Base-by-base conservation (phyloP, 345 rosid genomes). In the Viola odorata region DNA sequence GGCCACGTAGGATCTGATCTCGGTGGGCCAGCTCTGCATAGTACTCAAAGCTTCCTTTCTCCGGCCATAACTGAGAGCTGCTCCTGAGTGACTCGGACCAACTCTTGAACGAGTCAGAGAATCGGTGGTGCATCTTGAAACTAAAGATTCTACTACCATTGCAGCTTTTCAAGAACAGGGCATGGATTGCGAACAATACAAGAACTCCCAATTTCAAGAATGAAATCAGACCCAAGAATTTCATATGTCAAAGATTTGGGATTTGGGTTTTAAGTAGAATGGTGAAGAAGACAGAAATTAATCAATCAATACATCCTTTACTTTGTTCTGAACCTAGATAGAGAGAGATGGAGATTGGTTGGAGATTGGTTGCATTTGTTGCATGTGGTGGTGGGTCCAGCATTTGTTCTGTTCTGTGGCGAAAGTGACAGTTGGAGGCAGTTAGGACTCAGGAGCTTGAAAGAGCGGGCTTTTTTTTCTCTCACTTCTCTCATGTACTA, bases 61-160 rank as follows among this genome's bases (percentile, higher is more conserved):
- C 63, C 0, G 95, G 95, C 77, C 86, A 86, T 41, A 73, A 9
- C 50, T 10, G 10, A 4, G 50, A 23, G 32, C 32, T 23, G 32
- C 32, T 61, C 8, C 16, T 74, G 5, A 78, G 56, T 45, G 75
- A 65, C 40, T 60, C 41, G 37, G 87, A 77, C 89, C 84, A 80
- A 56, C 77, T 74, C 80, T 82, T 81, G 71, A 84, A 75, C 5
- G 61, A 66, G 10, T 84, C 88, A 48, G 94, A 84, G 86, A 73
- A 87, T 41, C 84, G 81, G 67, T 83, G 91, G 69, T 85, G 96
- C 96, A 87, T 85, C 78, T 84, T 70, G 81, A 89, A 87, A 67
- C 77, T 80, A 79, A 92, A 87, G 83, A 91, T 78, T 64, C 75
- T 76, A 23, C 32, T 23, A 64, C 84, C 84, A 67, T 76, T 49